Base-by-base conservation (phyloP, 2,329 filamentous ascomycete species). In the Calonectria montana region DNA sequence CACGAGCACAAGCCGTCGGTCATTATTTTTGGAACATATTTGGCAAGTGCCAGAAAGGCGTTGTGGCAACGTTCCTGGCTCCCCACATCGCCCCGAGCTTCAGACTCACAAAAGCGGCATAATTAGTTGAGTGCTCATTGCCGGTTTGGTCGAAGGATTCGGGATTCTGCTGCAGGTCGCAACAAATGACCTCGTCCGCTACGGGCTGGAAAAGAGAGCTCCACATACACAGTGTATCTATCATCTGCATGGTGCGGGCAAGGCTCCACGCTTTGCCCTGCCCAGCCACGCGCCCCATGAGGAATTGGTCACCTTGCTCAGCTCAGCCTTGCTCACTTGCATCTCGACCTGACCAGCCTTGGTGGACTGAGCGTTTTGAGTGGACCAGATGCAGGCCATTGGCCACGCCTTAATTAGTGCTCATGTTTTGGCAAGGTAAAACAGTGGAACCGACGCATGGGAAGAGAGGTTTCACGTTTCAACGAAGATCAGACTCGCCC, bases 301-400 rank as follows among this genome's bases (percentile, higher is more conserved):
- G 12, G 35, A n/a, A 27, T 65, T 39, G 18, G n/a, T 48, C 37
- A 18, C 53, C 53, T 21, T 37, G n/a, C 65, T 59, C 65, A 67
- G 65, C 65, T 59, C 53, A 67, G 55, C 53, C 55, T 61, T 67
- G 65, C 65, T 67, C 65, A 61, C 65, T 39, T 67, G 65, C 65
- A 67, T 67, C 48, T 59, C 12, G 21, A 55, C 18, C 18, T 35
- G 29, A n/a, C 50, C 15, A 29, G 21, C n/a, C 37, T 6, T 35
- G 25, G 31, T 39, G 37, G 53, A 59, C 29, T 25, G 18, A 25
- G 31, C 12, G 45, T 53, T 53, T 41, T 41, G 15, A 65, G 25
- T 29, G 47, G 48, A 13, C 16, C 27, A 31, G 29, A 25, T 35
- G 35, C 35, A 37, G 21, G 21, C 31, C 21, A 18, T 59, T 25